Evolutionary conservation across 495 filamentous ascomycete species (phyloP), one percentile per base, ranked within the genome.

Genomic region (Jackrogersella minutella): DNA sequence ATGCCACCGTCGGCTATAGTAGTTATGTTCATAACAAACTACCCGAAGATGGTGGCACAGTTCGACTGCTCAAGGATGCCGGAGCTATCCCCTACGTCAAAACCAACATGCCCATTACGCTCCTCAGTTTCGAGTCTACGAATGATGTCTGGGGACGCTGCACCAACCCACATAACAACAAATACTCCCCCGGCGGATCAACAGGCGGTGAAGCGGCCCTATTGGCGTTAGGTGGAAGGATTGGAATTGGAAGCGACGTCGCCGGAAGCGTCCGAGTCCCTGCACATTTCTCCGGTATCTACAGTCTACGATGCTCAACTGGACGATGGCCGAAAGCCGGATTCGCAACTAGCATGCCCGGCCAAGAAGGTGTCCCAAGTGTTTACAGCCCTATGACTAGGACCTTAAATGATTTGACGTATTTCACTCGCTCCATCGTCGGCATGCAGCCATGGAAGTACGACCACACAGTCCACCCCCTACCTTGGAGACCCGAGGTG

Each of bases 51-150:
- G 93, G 93, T 0, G 80, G 87, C 0, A 85, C 96, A 76, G 87
- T 92, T 3, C 82, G 82, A 50, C 70, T 98, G 13, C 79, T 97
- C 26, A 96, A 96, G 70, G 93, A 97, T 77, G 92, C 93, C n/a
- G 90, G 91, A n/a, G 95, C 95, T 3, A 83, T 99, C 0, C 95
- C 95, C 0, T 97, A 97, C 75, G 92, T 93, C 14, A 99, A 98
- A 81, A 99, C 95, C 1, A 94, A 95, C 56, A 71, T 95, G n/a
- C 95, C 95, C 2, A 90, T 94, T 51, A 96, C 94, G 0, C 85
- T 99, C 6, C 82, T 98, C 51, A 93, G 89, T 28, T 98, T 98
- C 71, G 95, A 98, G 75, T 93, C 90, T 16, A 88, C 87, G 41
- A 99, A 96, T 76, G 93, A 93, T 62, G 88, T 97, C 19, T 93